Evolutionary conservation across 225 moss, liverwort and hornwort species (phyloP).

Genomic region (Lunularia cruciata): DNA sequence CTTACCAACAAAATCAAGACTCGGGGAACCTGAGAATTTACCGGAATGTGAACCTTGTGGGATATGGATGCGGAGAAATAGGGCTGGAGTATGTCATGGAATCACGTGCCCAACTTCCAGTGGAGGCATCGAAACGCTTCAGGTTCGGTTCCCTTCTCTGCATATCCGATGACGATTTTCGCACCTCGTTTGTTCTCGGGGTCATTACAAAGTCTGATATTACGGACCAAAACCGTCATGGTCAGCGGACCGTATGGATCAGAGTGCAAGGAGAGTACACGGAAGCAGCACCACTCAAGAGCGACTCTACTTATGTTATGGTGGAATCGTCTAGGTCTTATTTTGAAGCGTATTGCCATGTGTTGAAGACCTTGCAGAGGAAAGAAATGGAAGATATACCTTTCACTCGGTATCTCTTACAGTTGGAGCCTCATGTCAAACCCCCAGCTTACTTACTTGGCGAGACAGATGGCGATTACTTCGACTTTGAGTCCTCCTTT

Average conservation of each 20-base stretch:
- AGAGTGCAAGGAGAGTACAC: conserved; percentile 20
- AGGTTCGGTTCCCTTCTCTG: conserved; percentile 42
- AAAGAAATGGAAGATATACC: conserved; percentile 45
- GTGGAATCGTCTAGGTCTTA: conserved; percentile 48
- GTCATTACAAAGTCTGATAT: too few relatives aligned
- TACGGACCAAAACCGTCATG: conserved; percentile 19
- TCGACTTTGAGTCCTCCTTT: conserved; percentile 31
- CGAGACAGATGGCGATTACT: conserved; percentile 26
- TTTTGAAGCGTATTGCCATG: conserved; percentile 50
- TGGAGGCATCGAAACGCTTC: conserved; percentile 10
- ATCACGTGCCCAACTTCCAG: not conserved
- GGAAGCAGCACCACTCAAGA: not conserved
- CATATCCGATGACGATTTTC: conserved; percentile 37
- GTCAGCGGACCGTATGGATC: not conserved
- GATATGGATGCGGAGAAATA: conserved; percentile 34
- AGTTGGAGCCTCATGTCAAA: conserved; percentile 34
- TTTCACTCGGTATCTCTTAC: conserved; percentile 37
- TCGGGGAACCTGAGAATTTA: conserved; percentile 27
- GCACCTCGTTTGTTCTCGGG: conserved; percentile 28
- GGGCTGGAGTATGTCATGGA: conserved; percentile 29
- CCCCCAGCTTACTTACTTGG: conserved; percentile 37
- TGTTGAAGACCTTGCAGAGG: conserved; percentile 38
- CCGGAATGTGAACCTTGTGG: conserved; percentile 10
- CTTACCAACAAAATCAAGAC: conserved; percentile 2
- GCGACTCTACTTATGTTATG: conserved; percentile 37